These are phyloP conservation scores for Colletotrichum eremochloae DNA, from an alignment of 2,329 filamentous ascomycete genomes.

Conservation along the genomic window DNA sequence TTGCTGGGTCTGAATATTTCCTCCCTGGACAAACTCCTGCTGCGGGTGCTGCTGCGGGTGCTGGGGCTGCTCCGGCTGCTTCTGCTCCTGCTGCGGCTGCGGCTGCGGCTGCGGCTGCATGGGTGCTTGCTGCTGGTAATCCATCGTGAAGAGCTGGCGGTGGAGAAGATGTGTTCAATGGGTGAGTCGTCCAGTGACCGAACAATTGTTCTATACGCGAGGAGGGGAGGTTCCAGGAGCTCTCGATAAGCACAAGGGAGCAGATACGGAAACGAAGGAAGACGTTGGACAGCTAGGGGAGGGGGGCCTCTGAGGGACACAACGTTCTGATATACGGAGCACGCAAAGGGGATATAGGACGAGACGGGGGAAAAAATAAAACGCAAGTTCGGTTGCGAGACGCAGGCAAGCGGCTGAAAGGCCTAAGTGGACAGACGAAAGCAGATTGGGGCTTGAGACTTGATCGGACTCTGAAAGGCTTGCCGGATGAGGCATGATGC, in stretches of 20 bases:
- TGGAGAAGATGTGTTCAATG: background rate
- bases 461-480: background rate
- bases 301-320: background rate
- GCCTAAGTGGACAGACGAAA: slow-evolving; percentile 11
- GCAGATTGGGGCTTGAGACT: slow-evolving; percentile 2
- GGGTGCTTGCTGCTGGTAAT: slow-evolving; percentile 25
- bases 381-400: background rate
- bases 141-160: background rate
- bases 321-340: slow-evolving; percentile 24
- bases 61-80: slow-evolving; percentile 37
- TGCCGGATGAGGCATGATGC: slow-evolving; percentile 30
- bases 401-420: background rate
- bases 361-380: background rate
- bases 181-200: background rate
- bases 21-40: slow-evolving; percentile 38
- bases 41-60: slow-evolving; percentile 32
- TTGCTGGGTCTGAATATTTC: slow-evolving; percentile 46
- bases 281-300: too few relatives aligned
- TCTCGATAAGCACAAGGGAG: background rate
- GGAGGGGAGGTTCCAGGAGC: background rate
- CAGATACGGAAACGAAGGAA: background rate
- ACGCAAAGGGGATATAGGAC: background rate
- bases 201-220: background rate
- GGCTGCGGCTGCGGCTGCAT: slow-evolving; percentile 14
- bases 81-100: slow-evolving; percentile 6